Base-by-base conservation (phyloP, 2,329 filamentous ascomycete genomes). In the Acephala macrosclerotiorum region DNA sequence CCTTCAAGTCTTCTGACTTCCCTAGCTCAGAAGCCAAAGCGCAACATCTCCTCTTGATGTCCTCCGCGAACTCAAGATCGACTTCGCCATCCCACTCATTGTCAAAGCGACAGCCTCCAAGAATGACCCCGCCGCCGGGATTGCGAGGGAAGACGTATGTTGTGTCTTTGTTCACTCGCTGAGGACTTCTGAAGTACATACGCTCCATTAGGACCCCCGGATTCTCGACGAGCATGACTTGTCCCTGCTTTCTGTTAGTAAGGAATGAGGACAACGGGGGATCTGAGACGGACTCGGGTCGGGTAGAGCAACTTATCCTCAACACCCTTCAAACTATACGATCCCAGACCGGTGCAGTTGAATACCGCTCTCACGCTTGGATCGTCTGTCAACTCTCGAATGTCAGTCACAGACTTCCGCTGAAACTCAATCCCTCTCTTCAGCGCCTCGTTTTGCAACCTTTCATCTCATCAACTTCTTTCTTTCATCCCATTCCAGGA, bases 381-480 rank as follows among this genome's bases (percentile, higher is more conserved):
- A 35, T 67, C 73, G 1, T 51, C 49, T 5, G 53, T 51, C 35
- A 67, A 64, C 18, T 71, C 69, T 11, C 36, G n/a, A 18, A 73
- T 68, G 60, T 70, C 64, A 2, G 49, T 57, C 42, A 69, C 61
- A 14, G 42, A 36, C 33, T 51, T 61, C 22, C 71, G 60, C 20
- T 62, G 61, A 2, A 74, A 67, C 53, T 67, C 51, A 29, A 73
- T 63, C 1, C 70, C 66, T 12, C 36, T 56, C 22, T 69, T 69
- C 25, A 70, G 51, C 1, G 57, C 68, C 53, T 73, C 55, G 20
- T 55, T 65, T 65, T 78, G 76, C 0, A 97, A 65, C 85, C 83
- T 66, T 14, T 86, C 25, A 88, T 93, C 16, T 89, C 90, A 66
- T 92, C 89, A 65, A 90, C 86, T 22, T 42, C 38, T 12, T n/a